Evolutionary conservation across 2,329 filamentous ascomycete species (phyloP), one percentile per base, ranked within the genome.

Genomic region (Tolypocladium guangdongense): DNA sequence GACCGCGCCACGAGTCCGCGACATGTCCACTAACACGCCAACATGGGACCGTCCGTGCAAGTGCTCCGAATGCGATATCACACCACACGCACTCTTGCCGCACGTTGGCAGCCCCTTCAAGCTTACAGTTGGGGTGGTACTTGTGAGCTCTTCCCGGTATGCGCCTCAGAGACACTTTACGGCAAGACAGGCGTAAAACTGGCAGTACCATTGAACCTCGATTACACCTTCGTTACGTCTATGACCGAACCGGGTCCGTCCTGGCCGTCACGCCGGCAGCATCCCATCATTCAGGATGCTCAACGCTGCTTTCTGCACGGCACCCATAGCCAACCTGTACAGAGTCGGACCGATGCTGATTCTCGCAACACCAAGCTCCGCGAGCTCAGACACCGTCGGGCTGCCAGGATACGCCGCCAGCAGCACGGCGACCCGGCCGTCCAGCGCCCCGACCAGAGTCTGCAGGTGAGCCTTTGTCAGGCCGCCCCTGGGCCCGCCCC

Each of bases 271-370:
- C 30, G 39, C 52, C 41, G 37, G 46, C 46, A 50, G 20, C 53
- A 5, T 47, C 38, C 64, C 63, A 6, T 63, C 64, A 5, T 22
- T 53, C 1, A 71, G 56, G 36, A 72, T 66, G 8, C 60, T 63
- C 14, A 50, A 48, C 1, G 70, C 70, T 1, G 64, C 62, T 16
- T 64, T 56, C 58, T 70, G 70, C 18, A 71, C 62, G 2, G 68
- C 65, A 35, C 62, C 61, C 63, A 73, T 72, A 2, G 73, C 75
- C 45, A 68, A 61, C 1, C 63, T 56, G 59, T 70, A 76, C 54
- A 80, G 54, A 27, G 68, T 68, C 0, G 78, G 77, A 0, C 79
- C 80, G 55, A 82, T 64, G 62, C 78, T 81, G 56, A 82, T 73
- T 57, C 78, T 74, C 7, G 77, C 75, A 38, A 82, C 77, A 0